Conservation (phyloP, 441 rosid genomes). For the Biscutella laevigata region DNA sequence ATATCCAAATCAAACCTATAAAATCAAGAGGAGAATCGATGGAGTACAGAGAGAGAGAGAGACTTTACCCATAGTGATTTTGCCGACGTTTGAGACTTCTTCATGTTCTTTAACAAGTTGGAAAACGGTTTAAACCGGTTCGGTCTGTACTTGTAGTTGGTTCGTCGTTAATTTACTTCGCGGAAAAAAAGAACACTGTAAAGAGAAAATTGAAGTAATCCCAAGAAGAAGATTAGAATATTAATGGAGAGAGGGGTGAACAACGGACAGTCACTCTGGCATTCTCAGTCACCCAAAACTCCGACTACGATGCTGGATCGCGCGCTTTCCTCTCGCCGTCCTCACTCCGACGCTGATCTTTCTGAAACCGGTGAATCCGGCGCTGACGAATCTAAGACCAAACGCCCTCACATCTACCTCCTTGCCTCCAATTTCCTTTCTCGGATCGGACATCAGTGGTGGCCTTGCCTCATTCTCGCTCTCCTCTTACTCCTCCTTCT, state of each 20-base stretch:
- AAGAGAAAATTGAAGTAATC: background rate
- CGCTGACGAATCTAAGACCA: conserved; percentile 72
- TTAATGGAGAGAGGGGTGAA: conserved; percentile 19
- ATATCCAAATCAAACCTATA: background rate
- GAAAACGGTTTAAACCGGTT: background rate
- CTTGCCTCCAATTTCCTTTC: conserved; percentile 49
- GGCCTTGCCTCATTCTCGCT: conserved; percentile 45
- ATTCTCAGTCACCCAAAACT: conserved; percentile 36
- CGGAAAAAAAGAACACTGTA: too few species aligned
- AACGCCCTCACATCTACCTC: conserved; percentile 51
- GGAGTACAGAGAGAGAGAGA: too few species aligned
- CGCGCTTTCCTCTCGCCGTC: conserved; percentile 61
- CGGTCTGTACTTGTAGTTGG: background rate
- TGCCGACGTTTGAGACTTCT: background rate
- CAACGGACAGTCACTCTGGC: conserved; percentile 29
- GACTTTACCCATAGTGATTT: background rate
- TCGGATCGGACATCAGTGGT: conserved; percentile 39
- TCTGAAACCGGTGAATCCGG: conserved; percentile 26
- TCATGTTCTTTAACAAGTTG: too few species aligned
- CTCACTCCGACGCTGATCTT: conserved; percentile 35
- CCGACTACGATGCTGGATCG: conserved; percentile 55
- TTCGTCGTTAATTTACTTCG: too few species aligned
- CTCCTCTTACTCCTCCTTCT: conserved; percentile 40
- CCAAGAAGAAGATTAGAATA: background rate
- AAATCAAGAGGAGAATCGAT: background rate